Evolutionary conservation across 805 yeast species (phyloP), one percentile per base, ranked within the genome.

Genomic region (Hanseniaspora mollemarum): DNA sequence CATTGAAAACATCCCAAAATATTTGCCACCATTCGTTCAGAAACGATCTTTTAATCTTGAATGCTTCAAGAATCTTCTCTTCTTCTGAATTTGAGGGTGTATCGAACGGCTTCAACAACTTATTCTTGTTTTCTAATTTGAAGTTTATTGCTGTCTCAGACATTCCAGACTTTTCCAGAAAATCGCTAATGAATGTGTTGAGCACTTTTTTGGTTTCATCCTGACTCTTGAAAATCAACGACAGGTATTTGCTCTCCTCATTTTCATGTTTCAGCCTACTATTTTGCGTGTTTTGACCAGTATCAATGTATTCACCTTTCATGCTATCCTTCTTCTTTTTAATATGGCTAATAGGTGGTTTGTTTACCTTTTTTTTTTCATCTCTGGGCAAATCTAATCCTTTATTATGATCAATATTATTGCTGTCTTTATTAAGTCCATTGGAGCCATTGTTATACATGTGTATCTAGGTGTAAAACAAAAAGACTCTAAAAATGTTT

Each of bases 1-100:
- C 94, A 60, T 83, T 83, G 65, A 82, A 85, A 26, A 87, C 80
- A 62, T 87, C 96, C 96, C 96, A 88, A 62, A 87, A 88, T 16
- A 88, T 79, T 69, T 80, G 87, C 96, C 96, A 87, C 96, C 96
- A 87, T 63, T 88, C 96, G 59, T 77, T 81, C 22, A 87, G 67
- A 60, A 86, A 87, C 6, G 95, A 92, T 58, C 81, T 85, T 0
- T 94, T 70, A 57, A 62, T 62, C 53, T 56, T 62, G 63, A 46
- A 63, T 58, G 46, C 70, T 59, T 25, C 80, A 80, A 43, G 26
- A 21, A 43, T 35, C 16, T 31, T 28, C 3, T 12, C n/a, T 28
- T 54, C 37, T 7, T 43, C 46, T n/a, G 28, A 31, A 18, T 35
- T 25, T 49, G 49, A 42, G 13, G 52, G 52, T 13, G 48, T 51